A percentile compares a stretch with the other conserved stretches of the same genome.
Evolutionary conservation across 2,329 filamentous ascomycete genomes (phyloP).

Genomic region (Pseudofabraea citricarpa): DNA sequence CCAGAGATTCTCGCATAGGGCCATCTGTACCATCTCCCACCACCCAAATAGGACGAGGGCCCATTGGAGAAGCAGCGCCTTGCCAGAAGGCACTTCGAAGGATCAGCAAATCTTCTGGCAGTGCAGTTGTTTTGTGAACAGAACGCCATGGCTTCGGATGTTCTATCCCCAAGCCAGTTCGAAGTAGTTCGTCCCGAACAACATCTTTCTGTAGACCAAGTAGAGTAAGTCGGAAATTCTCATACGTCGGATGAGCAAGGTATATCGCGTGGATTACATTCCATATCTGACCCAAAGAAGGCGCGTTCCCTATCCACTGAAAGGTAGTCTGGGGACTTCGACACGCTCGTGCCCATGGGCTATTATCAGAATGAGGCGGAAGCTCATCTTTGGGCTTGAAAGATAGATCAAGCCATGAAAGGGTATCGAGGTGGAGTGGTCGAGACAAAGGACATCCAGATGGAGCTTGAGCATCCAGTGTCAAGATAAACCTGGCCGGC

Average conservation of each 20-base stretch:
- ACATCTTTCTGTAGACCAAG: slow-evolving; percentile 22
- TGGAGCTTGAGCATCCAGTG: slow-evolving; percentile 7
- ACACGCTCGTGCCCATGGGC: slow-evolving; percentile 28
- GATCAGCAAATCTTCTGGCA: slow-evolving; percentile 35
- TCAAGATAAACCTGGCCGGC: slow-evolving; percentile 9
- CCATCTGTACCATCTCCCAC: slow-evolving; percentile 6
- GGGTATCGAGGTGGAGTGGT: slow-evolving; percentile 24
- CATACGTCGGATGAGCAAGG: slow-evolving; percentile 25
- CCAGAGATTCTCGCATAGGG: slow-evolving; percentile 33
- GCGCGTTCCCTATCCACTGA: slow-evolving; percentile 27
- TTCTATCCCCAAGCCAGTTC: slow-evolving; percentile 18
- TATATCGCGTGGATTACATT: slow-evolving; percentile 33
- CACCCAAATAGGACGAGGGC: slow-evolving; percentile 56
- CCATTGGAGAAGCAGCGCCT: slow-evolving; percentile 63
- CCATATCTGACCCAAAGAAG: slow-evolving; percentile 33
- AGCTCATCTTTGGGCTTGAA: slow-evolving; percentile 14
- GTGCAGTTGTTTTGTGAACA: neutral
- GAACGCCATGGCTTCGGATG: slow-evolving; percentile 13
- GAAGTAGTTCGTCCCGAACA: slow-evolving; percentile 25
- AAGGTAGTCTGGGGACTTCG: slow-evolving; percentile 28
- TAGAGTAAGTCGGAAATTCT: slow-evolving; percentile 30
- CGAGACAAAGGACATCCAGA: slow-evolving; percentile 11
- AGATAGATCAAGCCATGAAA: slow-evolving; percentile 24
- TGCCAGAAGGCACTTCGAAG: slow-evolving; percentile 63
- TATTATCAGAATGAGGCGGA: slow-evolving; percentile 29